Evolutionary conservation across 768 basidiomycete species (phyloP).

Genomic region (Auriculariales sp.): DNA sequence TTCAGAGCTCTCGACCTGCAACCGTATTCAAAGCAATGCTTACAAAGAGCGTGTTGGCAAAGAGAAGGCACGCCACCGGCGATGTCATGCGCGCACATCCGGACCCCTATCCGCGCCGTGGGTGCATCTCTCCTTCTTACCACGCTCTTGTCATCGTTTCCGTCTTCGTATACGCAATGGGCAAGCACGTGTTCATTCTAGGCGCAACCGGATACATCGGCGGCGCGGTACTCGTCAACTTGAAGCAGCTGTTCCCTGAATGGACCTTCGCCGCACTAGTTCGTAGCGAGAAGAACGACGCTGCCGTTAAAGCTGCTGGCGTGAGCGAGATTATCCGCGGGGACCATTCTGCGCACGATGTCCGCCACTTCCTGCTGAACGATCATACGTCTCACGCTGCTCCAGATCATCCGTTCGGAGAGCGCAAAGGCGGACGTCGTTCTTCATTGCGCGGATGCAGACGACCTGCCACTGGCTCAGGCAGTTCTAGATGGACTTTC

Average conservation of each 20-base stretch:
- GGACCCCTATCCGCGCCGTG: too few species aligned
- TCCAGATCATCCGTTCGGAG: background rate
- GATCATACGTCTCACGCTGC: too few species aligned
- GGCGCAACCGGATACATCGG: background rate
- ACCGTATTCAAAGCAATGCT: background rate
- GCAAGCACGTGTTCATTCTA: background rate
- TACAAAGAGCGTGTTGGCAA: too few species aligned
- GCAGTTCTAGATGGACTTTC: slow-evolving; percentile 11
- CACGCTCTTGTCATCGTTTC: too few species aligned
- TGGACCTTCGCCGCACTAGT: background rate
- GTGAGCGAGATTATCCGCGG: background rate
- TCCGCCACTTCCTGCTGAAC: too few species aligned
- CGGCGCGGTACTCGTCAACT: background rate
- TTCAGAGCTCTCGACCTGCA: too few species aligned
- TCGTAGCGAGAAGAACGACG: background rate
- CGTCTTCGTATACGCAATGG: too few species aligned
- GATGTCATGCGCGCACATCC: too few species aligned
- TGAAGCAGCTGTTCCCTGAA: background rate
- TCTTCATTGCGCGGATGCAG: slow-evolving; percentile 14
- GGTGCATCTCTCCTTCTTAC: too few species aligned
- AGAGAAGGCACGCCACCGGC: too few species aligned
- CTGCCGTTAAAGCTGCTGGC: background rate
- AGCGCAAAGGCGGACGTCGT: slow-evolving; percentile 10
- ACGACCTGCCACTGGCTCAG: slow-evolving; percentile 11
- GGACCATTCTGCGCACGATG: background rate